phyloP scores from a whole-genome alignment of 202 grass and related monocot species.

The Zoysia matrella region DNA sequence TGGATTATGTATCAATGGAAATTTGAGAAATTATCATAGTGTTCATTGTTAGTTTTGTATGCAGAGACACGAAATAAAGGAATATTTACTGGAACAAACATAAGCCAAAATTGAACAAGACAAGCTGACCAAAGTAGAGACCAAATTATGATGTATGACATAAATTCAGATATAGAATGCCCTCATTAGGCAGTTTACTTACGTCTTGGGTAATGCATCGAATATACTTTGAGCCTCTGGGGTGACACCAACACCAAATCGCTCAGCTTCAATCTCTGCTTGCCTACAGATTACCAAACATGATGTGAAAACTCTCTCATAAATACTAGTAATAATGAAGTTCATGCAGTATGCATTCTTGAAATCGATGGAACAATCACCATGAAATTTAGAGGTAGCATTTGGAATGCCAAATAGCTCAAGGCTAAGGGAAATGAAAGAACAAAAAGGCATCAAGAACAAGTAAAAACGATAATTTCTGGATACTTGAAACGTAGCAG shows the following conservation, averaged over 20 bases:
- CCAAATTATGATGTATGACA: background rate
- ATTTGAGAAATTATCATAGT: background rate
- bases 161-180: constrained; percentile 22
- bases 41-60: background rate
- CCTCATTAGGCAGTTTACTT: constrained; percentile 37
- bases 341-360: background rate
- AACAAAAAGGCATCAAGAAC: background rate
- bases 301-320: background rate
- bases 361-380: constrained; percentile 17
- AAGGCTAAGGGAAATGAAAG: background rate
- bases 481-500: constrained; percentile 16
- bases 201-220: constrained; percentile 96
- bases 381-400: background rate
- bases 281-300: constrained; percentile 57
- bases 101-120: constrained; percentile 4
- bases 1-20: background rate
- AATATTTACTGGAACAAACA: constrained; percentile 6
- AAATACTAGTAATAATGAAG: constrained; percentile 7
- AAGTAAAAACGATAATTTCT: constrained; percentile 9
- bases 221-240: constrained; percentile 90
- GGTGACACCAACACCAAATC: constrained; percentile 94
- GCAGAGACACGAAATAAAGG: background rate
- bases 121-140: background rate
- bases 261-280: constrained; percentile 88
- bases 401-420: background rate